phyloP scores from a whole-genome alignment of 2,329 filamentous ascomycete species.

The Colletotrichum salicis region DNA sequence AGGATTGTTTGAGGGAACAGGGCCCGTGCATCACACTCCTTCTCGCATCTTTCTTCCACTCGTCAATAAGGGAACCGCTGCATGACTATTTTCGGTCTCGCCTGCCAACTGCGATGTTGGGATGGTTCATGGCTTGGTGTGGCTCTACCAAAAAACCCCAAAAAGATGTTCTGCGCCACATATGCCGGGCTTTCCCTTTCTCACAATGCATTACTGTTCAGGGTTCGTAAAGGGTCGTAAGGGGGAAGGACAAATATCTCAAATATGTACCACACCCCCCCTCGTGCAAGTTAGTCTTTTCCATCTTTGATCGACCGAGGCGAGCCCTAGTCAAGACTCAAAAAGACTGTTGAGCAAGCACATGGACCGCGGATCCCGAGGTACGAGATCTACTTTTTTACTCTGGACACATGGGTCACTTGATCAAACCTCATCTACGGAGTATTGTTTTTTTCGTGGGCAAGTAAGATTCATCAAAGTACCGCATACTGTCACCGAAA shows the following conservation, averaged over 20 bases:
- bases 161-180: conserved; percentile 8
- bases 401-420: neutral
- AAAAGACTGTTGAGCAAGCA: neutral
- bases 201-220: neutral
- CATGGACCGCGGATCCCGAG: neutral
- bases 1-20: neutral
- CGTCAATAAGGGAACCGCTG: conserved; percentile 11
- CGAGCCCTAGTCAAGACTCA: neutral
- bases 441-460: neutral
- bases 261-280: neutral
- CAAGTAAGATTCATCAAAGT: no score
- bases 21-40: conserved; percentile 17
- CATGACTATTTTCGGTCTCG: conserved; percentile 16
- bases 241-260: conserved; percentile 2
- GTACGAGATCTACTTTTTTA: conserved; percentile 2
- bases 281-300: neutral
- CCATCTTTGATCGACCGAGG: conserved; percentile 19
- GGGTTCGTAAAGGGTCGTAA: neutral
- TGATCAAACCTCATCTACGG: neutral
- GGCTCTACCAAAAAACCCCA: neutral
- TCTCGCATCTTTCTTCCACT: neutral
- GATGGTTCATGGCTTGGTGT: conserved; percentile 22
- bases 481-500: no score
- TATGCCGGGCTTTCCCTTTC: neutral
- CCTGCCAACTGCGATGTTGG: neutral